These are phyloP conservation scores for Pharus latifolius DNA, from an alignment of 176 grass and related monocot genomes.

Conservation along the genomic window DNA sequence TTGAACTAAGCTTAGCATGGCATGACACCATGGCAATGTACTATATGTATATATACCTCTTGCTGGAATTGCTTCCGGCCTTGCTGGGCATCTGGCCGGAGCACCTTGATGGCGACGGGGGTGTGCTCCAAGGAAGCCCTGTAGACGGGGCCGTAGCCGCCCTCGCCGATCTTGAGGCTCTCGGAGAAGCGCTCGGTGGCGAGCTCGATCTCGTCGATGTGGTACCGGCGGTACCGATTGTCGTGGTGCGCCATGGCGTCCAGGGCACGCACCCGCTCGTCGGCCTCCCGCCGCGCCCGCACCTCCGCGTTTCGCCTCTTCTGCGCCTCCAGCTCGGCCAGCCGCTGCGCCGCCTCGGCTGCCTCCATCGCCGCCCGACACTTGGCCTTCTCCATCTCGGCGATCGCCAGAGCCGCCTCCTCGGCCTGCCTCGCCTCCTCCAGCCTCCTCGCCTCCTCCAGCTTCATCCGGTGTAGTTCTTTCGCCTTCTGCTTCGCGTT, in stretches of 20 bases:
- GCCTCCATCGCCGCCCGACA: slow-evolving; percentile 67
- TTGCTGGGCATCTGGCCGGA: slow-evolving; percentile 68
- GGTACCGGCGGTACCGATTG: slow-evolving; percentile 69
- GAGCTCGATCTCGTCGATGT: slow-evolving; percentile 78
- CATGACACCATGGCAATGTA: too few species aligned
- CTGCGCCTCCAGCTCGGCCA: slow-evolving; percentile 72
- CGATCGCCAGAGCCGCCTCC: slow-evolving; percentile 54
- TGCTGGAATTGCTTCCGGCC: slow-evolving; percentile 93
- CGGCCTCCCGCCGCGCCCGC: slow-evolving; percentile 64
- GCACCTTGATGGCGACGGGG: slow-evolving; percentile 81
- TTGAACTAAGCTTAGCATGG: background rate
- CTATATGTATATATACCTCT: slow-evolving; percentile 27
- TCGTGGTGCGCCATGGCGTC: slow-evolving; percentile 53
- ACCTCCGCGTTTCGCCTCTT: slow-evolving; percentile 68
- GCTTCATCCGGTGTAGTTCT: slow-evolving; percentile 60
- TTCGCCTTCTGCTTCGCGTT: slow-evolving; percentile 65
- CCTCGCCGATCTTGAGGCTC: slow-evolving; percentile 80
- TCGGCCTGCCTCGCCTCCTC: slow-evolving; percentile 60
- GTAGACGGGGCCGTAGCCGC: slow-evolving; percentile 92
- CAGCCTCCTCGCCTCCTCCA: slow-evolving; percentile 60
- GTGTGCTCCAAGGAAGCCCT: slow-evolving; percentile 77
- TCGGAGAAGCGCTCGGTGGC: slow-evolving; percentile 78
- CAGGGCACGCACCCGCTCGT: slow-evolving; percentile 69
- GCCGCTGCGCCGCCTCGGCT: slow-evolving; percentile 62
- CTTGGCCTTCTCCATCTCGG: slow-evolving; percentile 78